These are phyloP conservation scores for Epichloe hybrida DNA, from an alignment of 2,329 filamentous ascomycete species.

Conservation along the genomic window DNA sequence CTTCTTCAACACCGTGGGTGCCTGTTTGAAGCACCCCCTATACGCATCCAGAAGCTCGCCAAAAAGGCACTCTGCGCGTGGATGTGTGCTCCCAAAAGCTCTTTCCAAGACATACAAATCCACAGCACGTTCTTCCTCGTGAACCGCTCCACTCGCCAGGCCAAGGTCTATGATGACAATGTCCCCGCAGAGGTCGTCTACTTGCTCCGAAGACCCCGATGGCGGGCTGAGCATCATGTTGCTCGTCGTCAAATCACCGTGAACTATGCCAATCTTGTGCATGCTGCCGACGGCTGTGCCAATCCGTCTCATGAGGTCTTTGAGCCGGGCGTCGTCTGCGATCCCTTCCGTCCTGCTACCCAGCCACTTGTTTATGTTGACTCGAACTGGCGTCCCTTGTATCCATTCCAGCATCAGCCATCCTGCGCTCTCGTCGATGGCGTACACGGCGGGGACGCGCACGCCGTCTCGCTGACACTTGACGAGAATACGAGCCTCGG, in stretches of 20 bases:
- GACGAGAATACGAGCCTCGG: slow-evolving; percentile 75
- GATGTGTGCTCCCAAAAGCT: slow-evolving; percentile 91
- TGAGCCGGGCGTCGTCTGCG: slow-evolving; percentile 36
- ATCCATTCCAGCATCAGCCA: slow-evolving; percentile 84
- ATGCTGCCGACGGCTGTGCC: slow-evolving; percentile 59
- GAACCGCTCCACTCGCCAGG: slow-evolving; percentile 63
- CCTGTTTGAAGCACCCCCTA: slow-evolving; percentile 59
- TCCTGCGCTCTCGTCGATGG: slow-evolving; percentile 46
- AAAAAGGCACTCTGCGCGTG: slow-evolving; percentile 67
- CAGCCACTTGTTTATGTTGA: slow-evolving; percentile 57
- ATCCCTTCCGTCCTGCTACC: slow-evolving; percentile 26
- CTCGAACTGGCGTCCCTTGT: slow-evolving; percentile 55
- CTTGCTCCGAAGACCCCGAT: slow-evolving; percentile 9
- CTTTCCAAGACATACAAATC: slow-evolving; percentile 92
- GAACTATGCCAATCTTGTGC: slow-evolving; percentile 76
- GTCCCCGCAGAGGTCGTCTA: slow-evolving; percentile 45
- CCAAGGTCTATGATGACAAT: slow-evolving; percentile 92
- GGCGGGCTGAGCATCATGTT: slow-evolving; percentile 68
- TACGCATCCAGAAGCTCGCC: slow-evolving; percentile 63
- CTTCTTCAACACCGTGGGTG: slow-evolving; percentile 59
- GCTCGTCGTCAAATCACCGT: slow-evolving; percentile 93
- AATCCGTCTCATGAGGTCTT: slow-evolving; percentile 54
- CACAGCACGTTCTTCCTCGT: slow-evolving; percentile 88
- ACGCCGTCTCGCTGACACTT: slow-evolving; percentile 70
- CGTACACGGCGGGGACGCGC: slow-evolving; percentile 69